phyloP scores from a whole-genome alignment of 495 filamentous ascomycete genomes.

The Penicillium daleae region DNA sequence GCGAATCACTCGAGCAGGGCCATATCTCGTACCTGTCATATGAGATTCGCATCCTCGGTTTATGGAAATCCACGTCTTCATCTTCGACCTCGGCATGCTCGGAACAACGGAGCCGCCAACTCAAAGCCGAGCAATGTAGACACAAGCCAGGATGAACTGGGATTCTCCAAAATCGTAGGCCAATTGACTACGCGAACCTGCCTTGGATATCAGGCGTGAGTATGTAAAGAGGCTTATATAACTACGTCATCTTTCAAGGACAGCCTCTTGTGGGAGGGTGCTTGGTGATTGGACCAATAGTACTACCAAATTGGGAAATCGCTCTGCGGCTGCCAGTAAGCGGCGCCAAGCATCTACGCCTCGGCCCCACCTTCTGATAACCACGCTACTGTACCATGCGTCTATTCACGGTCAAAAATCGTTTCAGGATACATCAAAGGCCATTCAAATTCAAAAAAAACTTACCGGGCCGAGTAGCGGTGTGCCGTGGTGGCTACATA shows the following conservation, averaged over 20 bases:
- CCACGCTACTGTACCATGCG: neutral
- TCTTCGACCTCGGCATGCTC: neutral
- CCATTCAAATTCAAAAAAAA: neutral
- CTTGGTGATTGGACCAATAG: constrained; percentile 5
- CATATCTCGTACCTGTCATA: neutral
- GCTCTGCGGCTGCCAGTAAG: neutral
- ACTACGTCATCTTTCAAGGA: too few species aligned
- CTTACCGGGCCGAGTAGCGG: neutral
- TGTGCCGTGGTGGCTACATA: neutral
- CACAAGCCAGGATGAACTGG: neutral
- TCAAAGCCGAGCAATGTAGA: neutral
- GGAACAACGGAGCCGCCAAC: neutral
- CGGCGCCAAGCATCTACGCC: neutral
- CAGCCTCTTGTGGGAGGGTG: neutral
- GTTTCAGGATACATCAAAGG: neutral
- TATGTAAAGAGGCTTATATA: neutral
- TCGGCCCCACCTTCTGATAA: neutral
- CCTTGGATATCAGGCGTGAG: neutral
- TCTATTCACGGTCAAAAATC: neutral
- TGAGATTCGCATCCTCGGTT: neutral
- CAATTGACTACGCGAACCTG: neutral
- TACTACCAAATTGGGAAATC: neutral
- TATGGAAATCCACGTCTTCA: neutral
- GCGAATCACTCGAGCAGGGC: too few species aligned
- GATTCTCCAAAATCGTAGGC: neutral